Evolutionary conservation across 2,329 filamentous ascomycete genomes (phyloP).

Genomic region (Penicillium sp.): DNA sequence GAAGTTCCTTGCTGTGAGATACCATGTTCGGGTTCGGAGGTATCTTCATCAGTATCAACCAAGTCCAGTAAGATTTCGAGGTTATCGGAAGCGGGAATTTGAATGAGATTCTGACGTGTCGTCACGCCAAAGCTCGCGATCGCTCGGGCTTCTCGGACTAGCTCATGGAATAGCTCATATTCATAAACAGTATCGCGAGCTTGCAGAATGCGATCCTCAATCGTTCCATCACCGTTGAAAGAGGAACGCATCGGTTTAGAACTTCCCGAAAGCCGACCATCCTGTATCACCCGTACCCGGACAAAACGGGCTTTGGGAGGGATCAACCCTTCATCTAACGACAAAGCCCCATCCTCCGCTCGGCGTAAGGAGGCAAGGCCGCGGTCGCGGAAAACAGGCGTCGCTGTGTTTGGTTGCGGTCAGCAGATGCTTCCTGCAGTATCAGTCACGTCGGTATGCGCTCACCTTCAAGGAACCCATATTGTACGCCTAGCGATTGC

Average conservation of each 20-base stretch:
- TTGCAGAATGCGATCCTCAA: slow-evolving; percentile 38
- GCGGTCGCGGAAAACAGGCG: slow-evolving; percentile 59
- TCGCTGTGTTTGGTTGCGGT: slow-evolving; percentile 42
- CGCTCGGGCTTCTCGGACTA: slow-evolving; percentile 74
- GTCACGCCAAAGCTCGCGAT: slow-evolving; percentile 69
- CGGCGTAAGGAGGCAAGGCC: slow-evolving; percentile 79
- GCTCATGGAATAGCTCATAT: slow-evolving; percentile 83
- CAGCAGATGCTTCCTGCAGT: slow-evolving; percentile 21
- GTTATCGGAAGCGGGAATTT: slow-evolving; percentile 52
- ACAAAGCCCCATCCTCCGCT: slow-evolving; percentile 69
- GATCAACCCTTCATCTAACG: slow-evolving; percentile 63
- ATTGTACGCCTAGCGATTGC: slow-evolving; percentile 77
- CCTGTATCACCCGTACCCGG: slow-evolving; percentile 62
- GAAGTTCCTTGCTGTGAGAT: slow-evolving; percentile 26
- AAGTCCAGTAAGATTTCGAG: slow-evolving; percentile 67
- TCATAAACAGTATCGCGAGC: slow-evolving; percentile 54
- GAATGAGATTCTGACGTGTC: slow-evolving; percentile 58
- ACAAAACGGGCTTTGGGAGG: slow-evolving; percentile 58
- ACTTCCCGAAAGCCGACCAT: slow-evolving; percentile 58
- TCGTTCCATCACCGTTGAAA: slow-evolving; percentile 24
- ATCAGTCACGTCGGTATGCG: neutral
- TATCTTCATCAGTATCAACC: slow-evolving; percentile 53
- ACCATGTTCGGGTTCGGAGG: slow-evolving; percentile 26
- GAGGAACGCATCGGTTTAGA: slow-evolving; percentile 34
- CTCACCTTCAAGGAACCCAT: slow-evolving; percentile 77